Percentiles rank a stretch among this genome's conserved stretches.
Evolutionary conservation across 2,329 filamentous ascomycete genomes (phyloP).

Genomic region (Colletotrichum trifolii): DNA sequence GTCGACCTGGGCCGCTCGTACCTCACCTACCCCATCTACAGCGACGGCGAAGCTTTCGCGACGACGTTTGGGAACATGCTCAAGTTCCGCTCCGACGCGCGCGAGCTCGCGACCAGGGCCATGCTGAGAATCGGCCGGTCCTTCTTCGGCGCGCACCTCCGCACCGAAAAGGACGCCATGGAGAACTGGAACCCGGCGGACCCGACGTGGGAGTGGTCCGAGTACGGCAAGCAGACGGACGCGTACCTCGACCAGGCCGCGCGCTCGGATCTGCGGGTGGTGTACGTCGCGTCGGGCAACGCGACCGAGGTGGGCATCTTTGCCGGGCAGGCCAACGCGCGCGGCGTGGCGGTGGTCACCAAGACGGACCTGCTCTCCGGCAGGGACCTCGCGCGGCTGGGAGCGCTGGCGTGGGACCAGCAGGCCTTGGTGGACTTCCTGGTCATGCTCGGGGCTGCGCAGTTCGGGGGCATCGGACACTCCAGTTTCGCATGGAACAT

Average conservation of each 20-base stretch:
- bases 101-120: conserved; percentile 42
- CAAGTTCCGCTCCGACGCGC: conserved; percentile 45
- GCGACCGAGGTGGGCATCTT: conserved; percentile 40
- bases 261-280: conserved; percentile 39
- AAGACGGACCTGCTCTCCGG: conserved; percentile 44
- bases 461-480: conserved; percentile 47
- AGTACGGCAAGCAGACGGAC: conserved; percentile 44
- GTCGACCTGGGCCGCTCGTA: conserved; percentile 47
- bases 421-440: conserved; percentile 47
- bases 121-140: conserved; percentile 38
- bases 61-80: conserved; percentile 46
- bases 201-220: conserved; percentile 43
- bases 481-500: conserved; percentile 48
- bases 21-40: conserved; percentile 49
- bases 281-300: conserved; percentile 46
- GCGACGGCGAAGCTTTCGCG: conserved; percentile 47
- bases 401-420: conserved; percentile 45
- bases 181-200: conserved; percentile 43
- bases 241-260: conserved; percentile 42
- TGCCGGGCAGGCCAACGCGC: conserved; percentile 3
- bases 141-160: conserved; percentile 46
- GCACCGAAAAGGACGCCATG: conserved; percentile 43
- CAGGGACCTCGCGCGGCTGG: conserved; percentile 34
- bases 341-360: conserved; percentile 42
- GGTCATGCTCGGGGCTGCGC: conserved; percentile 45